Evolutionary conservation across 768 basidiomycete species (phyloP).

Genomic region (Naganishia kalamii): DNA sequence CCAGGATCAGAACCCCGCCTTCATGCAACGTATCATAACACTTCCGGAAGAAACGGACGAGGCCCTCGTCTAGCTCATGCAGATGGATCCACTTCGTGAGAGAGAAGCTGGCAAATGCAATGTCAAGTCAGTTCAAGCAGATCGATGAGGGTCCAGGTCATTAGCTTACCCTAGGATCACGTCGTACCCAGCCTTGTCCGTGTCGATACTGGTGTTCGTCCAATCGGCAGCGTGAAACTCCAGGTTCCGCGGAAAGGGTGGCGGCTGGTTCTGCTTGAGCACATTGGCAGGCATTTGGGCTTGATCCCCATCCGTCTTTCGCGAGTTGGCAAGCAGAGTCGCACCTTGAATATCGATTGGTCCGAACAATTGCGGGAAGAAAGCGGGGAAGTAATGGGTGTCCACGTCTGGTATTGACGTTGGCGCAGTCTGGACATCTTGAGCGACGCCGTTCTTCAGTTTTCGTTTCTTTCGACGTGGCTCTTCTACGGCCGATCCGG

Average conservation of each 20-base stretch:
- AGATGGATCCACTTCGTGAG: constrained; percentile 37
- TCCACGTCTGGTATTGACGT: neutral
- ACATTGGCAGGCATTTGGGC: neutral
- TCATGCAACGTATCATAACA: constrained; percentile 17
- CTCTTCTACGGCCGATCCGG: neutral
- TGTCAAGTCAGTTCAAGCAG: neutral
- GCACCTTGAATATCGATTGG: constrained; percentile 5
- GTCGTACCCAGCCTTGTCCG: constrained; percentile 28
- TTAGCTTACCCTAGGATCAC: constrained; percentile 27
- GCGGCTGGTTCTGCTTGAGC: neutral
- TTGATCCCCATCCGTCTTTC: neutral
- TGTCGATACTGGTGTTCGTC: constrained; percentile 16
- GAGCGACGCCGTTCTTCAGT: neutral
- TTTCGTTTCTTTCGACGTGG: constrained; percentile 4
- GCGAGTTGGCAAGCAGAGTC: neutral
- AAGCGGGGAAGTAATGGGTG: constrained; percentile 21
- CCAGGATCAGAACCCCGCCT: constrained; percentile 29
- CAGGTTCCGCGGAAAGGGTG: constrained; percentile 27
- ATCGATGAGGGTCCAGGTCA: neutral
- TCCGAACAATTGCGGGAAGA: constrained; percentile 15
- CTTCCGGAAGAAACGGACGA: constrained; percentile 30
- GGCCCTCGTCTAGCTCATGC: constrained; percentile 29
- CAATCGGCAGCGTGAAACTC: constrained; percentile 29
- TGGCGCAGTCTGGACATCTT: neutral
- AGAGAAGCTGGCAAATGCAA: constrained; percentile 21